These are phyloP conservation scores for Trypanosoma melophagium DNA, from an alignment of 208 protist species.

Conservation along the genomic window DNA sequence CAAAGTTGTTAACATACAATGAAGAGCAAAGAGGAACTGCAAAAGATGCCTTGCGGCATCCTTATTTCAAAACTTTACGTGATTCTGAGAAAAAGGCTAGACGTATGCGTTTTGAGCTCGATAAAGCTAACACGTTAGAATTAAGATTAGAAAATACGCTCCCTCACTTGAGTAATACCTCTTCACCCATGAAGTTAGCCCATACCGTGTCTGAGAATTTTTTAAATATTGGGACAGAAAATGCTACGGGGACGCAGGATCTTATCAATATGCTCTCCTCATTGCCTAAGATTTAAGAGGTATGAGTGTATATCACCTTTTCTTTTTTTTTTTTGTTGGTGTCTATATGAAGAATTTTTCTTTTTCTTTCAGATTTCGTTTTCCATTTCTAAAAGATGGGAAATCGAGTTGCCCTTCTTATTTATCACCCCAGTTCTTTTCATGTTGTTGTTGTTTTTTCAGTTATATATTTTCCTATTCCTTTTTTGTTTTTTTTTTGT, in stretches of 20 bases:
- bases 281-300: constrained; percentile 19
- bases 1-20: constrained; percentile 85
- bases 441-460: no score
- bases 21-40: constrained; percentile 88
- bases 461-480: no score
- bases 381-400: no score
- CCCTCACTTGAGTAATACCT: constrained; percentile 2
- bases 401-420: no score
- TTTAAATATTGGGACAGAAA: constrained; percentile 3
- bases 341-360: neutral
- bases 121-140: constrained; percentile 10
- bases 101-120: neutral
- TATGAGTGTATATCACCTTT: neutral
- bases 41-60: constrained; percentile 88
- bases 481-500: no score
- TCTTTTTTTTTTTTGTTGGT: neutral
- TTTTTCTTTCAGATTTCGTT: neutral
- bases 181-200: neutral
- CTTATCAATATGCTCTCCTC: neutral
- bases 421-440: no score
- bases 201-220: constrained; percentile 3
- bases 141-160: constrained; percentile 15
- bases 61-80: constrained; percentile 81
- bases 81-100: constrained; percentile 40
- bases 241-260: constrained; percentile 6